Evolutionary conservation across 1,284 basidiomycete species (phyloP), one percentile per base, ranked within the genome.

Genomic region (Leccinum pachyderme): DNA sequence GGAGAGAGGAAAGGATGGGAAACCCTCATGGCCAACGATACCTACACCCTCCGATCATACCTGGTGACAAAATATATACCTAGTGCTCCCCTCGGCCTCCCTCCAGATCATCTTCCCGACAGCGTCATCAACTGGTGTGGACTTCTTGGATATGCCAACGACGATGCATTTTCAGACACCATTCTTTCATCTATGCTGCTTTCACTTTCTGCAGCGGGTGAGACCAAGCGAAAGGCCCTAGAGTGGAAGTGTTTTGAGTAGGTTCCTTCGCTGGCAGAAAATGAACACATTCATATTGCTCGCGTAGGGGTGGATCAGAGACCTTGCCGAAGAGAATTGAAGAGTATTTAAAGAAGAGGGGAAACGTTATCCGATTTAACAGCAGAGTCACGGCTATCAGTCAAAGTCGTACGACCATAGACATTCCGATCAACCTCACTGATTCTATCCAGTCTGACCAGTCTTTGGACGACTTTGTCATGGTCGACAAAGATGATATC

Each of bases 121-220:
- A 59, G 56, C 13, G 58, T 59, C 2, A 55, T 68, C 43, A 59
- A 65, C 35, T 70, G 67, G 65, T 61, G 59, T n/a, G 55, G 45
- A 31, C 11, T 7, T 39, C 51, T 70, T 18, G 50, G n/a, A 3
- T 4, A 2, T 7, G 1, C 3, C 7, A n/a, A 11, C 24, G 41
- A 57, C 0, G 1, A 1, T 29, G 29, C 47, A 9, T 41, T 58
- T 0, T 9, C 18, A 31, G 35, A 60, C 2, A 0, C 22, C 1
- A n/a, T 60, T 47, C 15, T 61, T 5, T n/a, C 11, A 41, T 12
- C 18, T 41, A 41, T 41, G 37, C 18, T 22, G 18, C 37, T 41
- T 18, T 11, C 18, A 22, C 18, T 12, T 41, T 12, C 25, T 7
- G 11, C n/a, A 5, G 4, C 15, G 8, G 53, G 33, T 33, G 31